phyloP scores from a whole-genome alignment of 2,329 filamentous ascomycete genomes.

The Colletotrichum magnum region DNA sequence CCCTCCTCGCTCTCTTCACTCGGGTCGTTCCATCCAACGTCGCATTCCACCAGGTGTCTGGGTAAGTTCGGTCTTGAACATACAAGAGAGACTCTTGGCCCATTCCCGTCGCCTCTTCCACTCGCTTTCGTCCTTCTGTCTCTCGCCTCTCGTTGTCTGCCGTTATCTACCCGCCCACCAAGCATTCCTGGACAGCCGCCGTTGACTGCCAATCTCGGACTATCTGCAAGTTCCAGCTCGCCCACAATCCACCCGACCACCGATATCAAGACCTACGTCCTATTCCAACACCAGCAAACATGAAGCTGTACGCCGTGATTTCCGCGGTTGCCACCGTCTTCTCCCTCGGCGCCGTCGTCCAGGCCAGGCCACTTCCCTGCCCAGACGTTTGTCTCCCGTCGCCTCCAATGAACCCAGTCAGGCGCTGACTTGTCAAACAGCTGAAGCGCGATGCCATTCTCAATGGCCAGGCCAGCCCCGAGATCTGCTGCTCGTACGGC shows the following conservation, averaged over 20 bases:
- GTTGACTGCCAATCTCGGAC: not conserved
- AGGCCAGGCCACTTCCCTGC: constrained; percentile 55
- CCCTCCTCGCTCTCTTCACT: constrained; percentile 8
- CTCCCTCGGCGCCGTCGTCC: constrained; percentile 45
- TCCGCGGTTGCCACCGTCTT: constrained; percentile 43
- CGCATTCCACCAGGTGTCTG: constrained; percentile 25
- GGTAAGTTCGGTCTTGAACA: not conserved
- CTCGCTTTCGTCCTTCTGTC: constrained; percentile 19
- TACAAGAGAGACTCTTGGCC: constrained; percentile 5
- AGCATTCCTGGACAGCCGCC: constrained; percentile 2
- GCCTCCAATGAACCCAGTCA: not conserved
- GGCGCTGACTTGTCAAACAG: constrained; percentile 43
- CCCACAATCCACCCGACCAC: not conserved
- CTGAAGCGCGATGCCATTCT: constrained; percentile 60
- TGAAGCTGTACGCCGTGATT: constrained; percentile 46
- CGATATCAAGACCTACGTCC: not conserved
- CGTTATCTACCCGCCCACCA: no score
- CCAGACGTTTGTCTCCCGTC: constrained; percentile 52
- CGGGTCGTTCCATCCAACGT: not conserved
- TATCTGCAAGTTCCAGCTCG: not conserved
- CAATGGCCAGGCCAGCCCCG: constrained; percentile 61
- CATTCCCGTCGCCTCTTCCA: not conserved
- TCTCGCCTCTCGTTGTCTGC: constrained; percentile 2
- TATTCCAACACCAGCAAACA: constrained; percentile 32
- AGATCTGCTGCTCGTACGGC: constrained; percentile 69